Percentiles rank a stretch among this genome's conserved stretches.
Conservation (phyloP, 1,284 basidiomycete genomes). For the Rhodofomes roseus region DNA sequence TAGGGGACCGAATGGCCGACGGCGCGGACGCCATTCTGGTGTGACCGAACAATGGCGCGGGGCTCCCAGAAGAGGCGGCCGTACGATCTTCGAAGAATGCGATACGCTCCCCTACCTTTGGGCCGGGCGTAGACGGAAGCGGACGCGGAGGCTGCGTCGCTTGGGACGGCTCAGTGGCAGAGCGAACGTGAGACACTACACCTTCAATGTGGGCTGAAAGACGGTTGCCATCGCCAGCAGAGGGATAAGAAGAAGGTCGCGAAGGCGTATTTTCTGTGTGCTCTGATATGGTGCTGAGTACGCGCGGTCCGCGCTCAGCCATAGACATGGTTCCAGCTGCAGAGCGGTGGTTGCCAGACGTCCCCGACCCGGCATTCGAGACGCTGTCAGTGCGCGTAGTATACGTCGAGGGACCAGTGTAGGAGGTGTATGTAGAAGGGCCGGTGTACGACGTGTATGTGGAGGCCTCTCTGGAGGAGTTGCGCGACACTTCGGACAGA, state of each 20-base stretch:
- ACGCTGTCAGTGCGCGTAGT: constrained; percentile 17
- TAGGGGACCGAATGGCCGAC: constrained; percentile 44
- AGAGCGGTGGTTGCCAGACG: constrained; percentile 17
- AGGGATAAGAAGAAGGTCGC: constrained; percentile 28
- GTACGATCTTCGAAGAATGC: constrained; percentile 69
- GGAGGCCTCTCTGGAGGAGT: constrained; percentile 20
- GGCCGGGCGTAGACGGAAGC: constrained; percentile 39
- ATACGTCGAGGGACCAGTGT: constrained; percentile 16
- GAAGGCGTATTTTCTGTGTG: constrained; percentile 34
- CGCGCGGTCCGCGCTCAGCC: constrained; percentile 19
- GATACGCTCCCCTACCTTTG: constrained; percentile 65
- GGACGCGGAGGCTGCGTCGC: constrained; percentile 21
- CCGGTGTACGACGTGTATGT: constrained; percentile 17
- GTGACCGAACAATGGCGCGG: constrained; percentile 35
- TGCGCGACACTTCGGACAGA: constrained; percentile 52
- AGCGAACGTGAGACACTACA: constrained; percentile 17
- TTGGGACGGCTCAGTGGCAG: constrained; percentile 28
- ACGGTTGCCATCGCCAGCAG: constrained; percentile 23
- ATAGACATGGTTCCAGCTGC: constrained; percentile 15
- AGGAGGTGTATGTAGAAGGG: constrained; percentile 19
- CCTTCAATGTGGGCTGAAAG: constrained; percentile 18
- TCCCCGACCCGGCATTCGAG: constrained; percentile 13
- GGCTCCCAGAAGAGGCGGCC: constrained; percentile 25
- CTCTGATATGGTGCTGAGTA: constrained; percentile 38
- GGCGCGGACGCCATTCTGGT: constrained; percentile 53